Conservation (phyloP, 2,329 filamentous ascomycete genomes). For the Emmonsiellopsis sp. region DNA sequence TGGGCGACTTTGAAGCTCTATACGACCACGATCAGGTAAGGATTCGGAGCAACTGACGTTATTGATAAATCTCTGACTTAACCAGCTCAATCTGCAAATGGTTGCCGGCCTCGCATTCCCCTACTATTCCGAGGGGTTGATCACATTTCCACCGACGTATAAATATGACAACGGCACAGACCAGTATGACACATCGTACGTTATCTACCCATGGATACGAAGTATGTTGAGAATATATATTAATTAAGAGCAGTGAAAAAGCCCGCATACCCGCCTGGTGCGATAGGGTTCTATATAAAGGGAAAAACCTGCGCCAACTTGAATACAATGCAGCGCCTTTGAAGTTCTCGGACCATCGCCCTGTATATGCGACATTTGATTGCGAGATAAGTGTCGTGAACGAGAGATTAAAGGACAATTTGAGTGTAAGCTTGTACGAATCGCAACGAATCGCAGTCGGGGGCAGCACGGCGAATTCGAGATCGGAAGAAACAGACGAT, state of each 20-base stretch:
- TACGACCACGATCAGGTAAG: slow-evolving; percentile 83
- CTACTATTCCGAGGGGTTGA: slow-evolving; percentile 82
- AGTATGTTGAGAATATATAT: slow-evolving; percentile 5
- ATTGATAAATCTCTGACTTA: slow-evolving; percentile 1
- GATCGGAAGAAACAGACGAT: slow-evolving; percentile 17
- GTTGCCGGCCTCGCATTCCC: slow-evolving; percentile 80
- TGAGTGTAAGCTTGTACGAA: slow-evolving; percentile 67
- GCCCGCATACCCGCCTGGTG: slow-evolving; percentile 94
- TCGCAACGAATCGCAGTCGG: slow-evolving; percentile 55
- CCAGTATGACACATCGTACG: slow-evolving; percentile 80
- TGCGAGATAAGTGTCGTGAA: slow-evolving; percentile 75
- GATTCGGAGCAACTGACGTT: neutral
- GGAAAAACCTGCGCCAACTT: slow-evolving; percentile 69
- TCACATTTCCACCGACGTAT: slow-evolving; percentile 87
- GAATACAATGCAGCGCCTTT: slow-evolving; percentile 76
- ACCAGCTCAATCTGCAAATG: slow-evolving; percentile 87
- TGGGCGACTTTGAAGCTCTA: slow-evolving; percentile 63
- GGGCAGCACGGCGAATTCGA: slow-evolving; percentile 25
- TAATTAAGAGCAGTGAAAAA: slow-evolving; percentile 61
- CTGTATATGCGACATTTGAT: slow-evolving; percentile 82
- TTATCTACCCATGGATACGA: slow-evolving; percentile 9
- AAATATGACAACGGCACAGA: slow-evolving; percentile 88
- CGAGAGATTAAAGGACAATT: slow-evolving; percentile 58
- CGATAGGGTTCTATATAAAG: slow-evolving; percentile 83
- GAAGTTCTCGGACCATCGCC: slow-evolving; percentile 89